phyloP scores from a whole-genome alignment of 2,329 filamentous ascomycete genomes.

The Trichoderma sp. region DNA sequence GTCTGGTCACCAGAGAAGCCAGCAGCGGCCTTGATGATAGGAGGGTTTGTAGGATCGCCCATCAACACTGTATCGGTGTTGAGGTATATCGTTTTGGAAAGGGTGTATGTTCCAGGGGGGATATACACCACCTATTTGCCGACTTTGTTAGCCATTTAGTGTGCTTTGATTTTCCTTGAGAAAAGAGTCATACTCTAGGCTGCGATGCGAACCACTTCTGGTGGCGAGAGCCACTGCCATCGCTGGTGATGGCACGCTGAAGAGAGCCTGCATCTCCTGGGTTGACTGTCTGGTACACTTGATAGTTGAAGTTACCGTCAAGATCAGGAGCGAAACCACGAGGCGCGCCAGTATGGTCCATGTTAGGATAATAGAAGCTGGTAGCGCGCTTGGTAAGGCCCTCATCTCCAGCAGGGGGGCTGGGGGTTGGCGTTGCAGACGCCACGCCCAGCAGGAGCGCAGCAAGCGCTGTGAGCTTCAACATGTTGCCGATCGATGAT shows the following conservation, averaged over 20 bases:
- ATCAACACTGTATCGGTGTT: constrained; percentile 52
- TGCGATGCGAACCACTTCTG: constrained; percentile 48
- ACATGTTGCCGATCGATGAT: constrained; percentile 28
- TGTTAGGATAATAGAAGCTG: constrained; percentile 49
- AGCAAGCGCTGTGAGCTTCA: constrained; percentile 30
- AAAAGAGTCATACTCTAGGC: constrained; percentile 41
- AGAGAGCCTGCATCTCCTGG: constrained; percentile 45
- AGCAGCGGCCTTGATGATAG: constrained; percentile 46
- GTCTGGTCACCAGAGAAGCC: constrained; percentile 41
- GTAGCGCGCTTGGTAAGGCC: constrained; percentile 31
- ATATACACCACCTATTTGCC: constrained; percentile 45
- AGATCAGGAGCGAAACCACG: constrained; percentile 49
- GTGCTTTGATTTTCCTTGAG: neutral
- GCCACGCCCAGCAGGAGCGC: constrained; percentile 31
- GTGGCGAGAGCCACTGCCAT: constrained; percentile 41
- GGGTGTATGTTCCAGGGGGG: constrained; percentile 48
- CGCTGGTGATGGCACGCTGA: constrained; percentile 46
- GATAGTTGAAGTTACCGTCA: constrained; percentile 44
- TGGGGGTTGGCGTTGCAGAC: constrained; percentile 30
- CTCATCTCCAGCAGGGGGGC: constrained; percentile 24
- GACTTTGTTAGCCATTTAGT: neutral
- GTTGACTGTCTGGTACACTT: constrained; percentile 45
- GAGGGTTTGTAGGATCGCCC: constrained; percentile 51
- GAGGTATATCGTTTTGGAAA: constrained; percentile 46
- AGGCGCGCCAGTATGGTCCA: constrained; percentile 45